Conservation (phyloP, 2,329 filamentous ascomycete genomes). For the Xylaria sp. region DNA sequence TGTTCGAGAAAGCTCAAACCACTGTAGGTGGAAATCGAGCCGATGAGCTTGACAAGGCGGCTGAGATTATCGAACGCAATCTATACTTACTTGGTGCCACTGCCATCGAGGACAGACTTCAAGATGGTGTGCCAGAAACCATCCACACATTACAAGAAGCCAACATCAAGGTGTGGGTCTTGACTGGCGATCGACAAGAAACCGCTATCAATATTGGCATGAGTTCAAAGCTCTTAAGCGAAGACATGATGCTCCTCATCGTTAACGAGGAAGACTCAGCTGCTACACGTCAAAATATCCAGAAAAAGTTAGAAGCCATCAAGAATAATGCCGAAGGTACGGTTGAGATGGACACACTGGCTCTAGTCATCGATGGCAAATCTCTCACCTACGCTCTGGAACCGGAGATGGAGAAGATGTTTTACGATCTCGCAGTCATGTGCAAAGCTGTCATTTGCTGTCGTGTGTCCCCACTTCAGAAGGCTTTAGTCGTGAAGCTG, state of each 20-base stretch:
- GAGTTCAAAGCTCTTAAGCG: constrained; percentile 98
- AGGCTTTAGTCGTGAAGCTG: constrained; percentile 96
- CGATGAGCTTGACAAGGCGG: constrained; percentile 95
- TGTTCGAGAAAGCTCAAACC: constrained; percentile 88
- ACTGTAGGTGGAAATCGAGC: constrained; percentile 92
- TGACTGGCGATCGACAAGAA: constrained; percentile 97
- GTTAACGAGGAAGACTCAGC: constrained; percentile 88
- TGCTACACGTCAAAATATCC: constrained; percentile 86
- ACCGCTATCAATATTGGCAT: constrained; percentile 99
- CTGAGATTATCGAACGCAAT: constrained; percentile 93
- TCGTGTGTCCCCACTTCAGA: constrained; percentile 95
- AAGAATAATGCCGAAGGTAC: constrained; percentile 81
- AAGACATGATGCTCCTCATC: constrained; percentile 98
- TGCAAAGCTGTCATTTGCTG: constrained; percentile 99
- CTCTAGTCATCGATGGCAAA: constrained; percentile 95
- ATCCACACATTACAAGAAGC: constrained; percentile 97
- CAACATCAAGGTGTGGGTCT: constrained; percentile 98
- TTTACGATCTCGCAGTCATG: constrained; percentile 91
- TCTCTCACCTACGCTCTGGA: constrained; percentile 94
- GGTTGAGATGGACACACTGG: constrained; percentile 85
- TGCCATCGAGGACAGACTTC: constrained; percentile 95
- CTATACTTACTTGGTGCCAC: constrained; percentile 93
- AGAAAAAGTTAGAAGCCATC: constrained; percentile 94
- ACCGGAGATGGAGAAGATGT: constrained; percentile 90
- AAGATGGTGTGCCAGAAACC: constrained; percentile 97